A percentile compares a stretch with the other conserved stretches of the same genome.
These are phyloP conservation scores for Penicillium pulvis DNA, from an alignment of 495 filamentous ascomycete genomes.

Conservation along the genomic window DNA sequence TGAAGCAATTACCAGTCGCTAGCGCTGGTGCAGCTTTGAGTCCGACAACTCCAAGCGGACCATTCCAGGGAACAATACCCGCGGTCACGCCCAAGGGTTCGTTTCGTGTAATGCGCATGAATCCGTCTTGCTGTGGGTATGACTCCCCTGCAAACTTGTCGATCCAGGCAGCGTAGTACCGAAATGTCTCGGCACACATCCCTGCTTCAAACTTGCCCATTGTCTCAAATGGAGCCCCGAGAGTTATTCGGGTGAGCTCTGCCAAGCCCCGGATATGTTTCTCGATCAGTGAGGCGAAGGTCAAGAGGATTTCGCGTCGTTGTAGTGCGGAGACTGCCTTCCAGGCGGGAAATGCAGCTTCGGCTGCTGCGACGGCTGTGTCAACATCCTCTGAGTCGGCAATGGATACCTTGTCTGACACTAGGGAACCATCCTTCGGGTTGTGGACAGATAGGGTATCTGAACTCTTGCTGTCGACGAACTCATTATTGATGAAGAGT, in stretches of 20 bases:
- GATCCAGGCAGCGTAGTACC: conserved; percentile 8
- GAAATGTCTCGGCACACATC: background rate
- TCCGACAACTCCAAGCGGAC: background rate
- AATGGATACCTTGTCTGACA: conserved; percentile 17
- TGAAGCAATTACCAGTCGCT: conserved; percentile 5
- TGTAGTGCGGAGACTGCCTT: conserved; percentile 2
- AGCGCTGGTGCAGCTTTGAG: conserved; percentile 6
- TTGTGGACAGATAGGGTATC: conserved; percentile 13
- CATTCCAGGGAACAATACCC: conserved; percentile 8
- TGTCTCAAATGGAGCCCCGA: background rate
- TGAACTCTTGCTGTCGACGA: conserved; percentile 10
- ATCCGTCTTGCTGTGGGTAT: conserved; percentile 1
- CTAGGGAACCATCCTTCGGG: conserved; percentile 11
- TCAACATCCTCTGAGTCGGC: conserved; percentile 18
- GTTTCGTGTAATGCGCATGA: background rate
- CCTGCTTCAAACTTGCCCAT: background rate
- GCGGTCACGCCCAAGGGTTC: conserved; percentile 3
- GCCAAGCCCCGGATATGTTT: background rate
- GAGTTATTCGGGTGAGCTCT: background rate
- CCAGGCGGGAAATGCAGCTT: conserved; percentile 18
- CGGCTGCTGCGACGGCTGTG: conserved; percentile 13
- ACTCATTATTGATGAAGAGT: conserved; percentile 10
- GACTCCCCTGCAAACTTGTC: conserved; percentile 8
- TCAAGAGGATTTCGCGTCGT: background rate
- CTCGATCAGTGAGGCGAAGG: background rate